Conservation (phyloP, 2,329 filamentous ascomycete genomes). For the Sclerotiophoma versabilis region DNA sequence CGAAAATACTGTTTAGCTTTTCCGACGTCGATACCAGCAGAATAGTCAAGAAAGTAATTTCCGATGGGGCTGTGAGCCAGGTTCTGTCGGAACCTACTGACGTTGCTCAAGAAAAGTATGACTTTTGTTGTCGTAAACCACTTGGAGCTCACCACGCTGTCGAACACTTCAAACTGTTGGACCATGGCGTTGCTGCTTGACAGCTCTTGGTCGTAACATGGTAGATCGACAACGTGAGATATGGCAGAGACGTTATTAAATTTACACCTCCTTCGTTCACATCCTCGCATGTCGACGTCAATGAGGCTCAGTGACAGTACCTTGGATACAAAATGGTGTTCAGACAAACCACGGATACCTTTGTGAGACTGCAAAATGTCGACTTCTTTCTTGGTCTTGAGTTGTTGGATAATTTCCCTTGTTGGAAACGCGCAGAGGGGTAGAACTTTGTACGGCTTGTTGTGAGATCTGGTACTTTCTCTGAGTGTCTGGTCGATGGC, state of each 20-base stretch:
- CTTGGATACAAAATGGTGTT: not conserved
- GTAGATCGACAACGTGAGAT: slow-evolving; percentile 2
- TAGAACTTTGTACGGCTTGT: not conserved
- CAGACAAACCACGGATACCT: not conserved
- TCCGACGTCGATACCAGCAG: not conserved
- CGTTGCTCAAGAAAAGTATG: not conserved
- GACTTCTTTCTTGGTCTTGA: slow-evolving; percentile 1
- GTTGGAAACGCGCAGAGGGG: slow-evolving; percentile 1
- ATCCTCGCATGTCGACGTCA: slow-evolving; percentile 1
- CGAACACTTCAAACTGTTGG: not conserved
- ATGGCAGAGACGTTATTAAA: slow-evolving; percentile 1
- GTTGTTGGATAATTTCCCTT: not conserved
- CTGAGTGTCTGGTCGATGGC: slow-evolving; percentile 1
- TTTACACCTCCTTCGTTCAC: slow-evolving; percentile 5
- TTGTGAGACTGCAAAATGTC: not conserved
- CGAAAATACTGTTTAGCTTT: not conserved
- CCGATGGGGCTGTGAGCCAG: not conserved
- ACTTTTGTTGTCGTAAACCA: not conserved
- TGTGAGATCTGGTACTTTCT: not conserved
- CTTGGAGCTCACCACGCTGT: not conserved
- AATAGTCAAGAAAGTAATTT: not conserved
- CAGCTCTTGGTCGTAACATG: not conserved
- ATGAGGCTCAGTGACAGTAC: not conserved
- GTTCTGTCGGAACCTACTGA: not conserved
- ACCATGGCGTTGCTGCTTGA: not conserved